Percentiles rank a stretch among this genome's conserved stretches.
phyloP scores from a whole-genome alignment of 2,329 filamentous ascomycete genomes.

The Ophiostoma fasciatum region DNA sequence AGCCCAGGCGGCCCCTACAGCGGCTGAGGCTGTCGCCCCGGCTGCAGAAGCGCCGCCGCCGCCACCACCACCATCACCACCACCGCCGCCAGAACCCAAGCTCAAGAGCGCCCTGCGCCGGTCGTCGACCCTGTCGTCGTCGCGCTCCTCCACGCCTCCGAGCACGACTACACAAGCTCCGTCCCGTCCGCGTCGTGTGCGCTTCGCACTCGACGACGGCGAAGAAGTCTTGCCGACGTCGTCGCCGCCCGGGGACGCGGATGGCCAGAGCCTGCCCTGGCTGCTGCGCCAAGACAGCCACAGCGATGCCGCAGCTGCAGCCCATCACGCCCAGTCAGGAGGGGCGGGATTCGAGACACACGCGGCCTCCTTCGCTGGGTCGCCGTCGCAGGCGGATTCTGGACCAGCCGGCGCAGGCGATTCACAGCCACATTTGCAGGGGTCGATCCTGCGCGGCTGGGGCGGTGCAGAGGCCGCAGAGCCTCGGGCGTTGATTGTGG shows the following conservation, averaged over 20 bases:
- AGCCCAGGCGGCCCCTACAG: too few species aligned
- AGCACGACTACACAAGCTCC: not conserved
- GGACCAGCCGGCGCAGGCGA: too few species aligned
- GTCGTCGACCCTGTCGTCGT: conserved; percentile 31
- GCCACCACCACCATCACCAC: conserved; percentile 11
- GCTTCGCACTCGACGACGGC: conserved; percentile 45
- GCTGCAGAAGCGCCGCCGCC: conserved; percentile 8
- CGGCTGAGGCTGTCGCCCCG: not conserved
- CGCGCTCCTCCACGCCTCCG: not conserved
- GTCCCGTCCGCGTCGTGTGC: conserved; percentile 36
- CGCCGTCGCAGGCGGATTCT: too few species aligned
- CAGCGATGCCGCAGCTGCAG: not conserved
- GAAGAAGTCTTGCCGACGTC: conserved; percentile 45
- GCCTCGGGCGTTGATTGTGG: too few species aligned
- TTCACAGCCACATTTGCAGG: too few species aligned
- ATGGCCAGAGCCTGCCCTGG: conserved; percentile 8
- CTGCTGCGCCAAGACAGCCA: conserved; percentile 6
- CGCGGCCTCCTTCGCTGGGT: too few species aligned
- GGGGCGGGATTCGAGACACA: too few species aligned
- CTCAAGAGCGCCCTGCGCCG: conserved; percentile 44
- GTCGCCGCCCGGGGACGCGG: conserved; percentile 25
- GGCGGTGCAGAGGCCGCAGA: too few species aligned
- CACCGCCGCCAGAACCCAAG: conserved; percentile 21
- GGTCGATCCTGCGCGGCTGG: too few species aligned
- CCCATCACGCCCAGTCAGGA: too few species aligned